These are phyloP conservation scores for Xylaria polymorpha DNA, from an alignment of 2,329 filamentous ascomycete species.

Conservation along the genomic window DNA sequence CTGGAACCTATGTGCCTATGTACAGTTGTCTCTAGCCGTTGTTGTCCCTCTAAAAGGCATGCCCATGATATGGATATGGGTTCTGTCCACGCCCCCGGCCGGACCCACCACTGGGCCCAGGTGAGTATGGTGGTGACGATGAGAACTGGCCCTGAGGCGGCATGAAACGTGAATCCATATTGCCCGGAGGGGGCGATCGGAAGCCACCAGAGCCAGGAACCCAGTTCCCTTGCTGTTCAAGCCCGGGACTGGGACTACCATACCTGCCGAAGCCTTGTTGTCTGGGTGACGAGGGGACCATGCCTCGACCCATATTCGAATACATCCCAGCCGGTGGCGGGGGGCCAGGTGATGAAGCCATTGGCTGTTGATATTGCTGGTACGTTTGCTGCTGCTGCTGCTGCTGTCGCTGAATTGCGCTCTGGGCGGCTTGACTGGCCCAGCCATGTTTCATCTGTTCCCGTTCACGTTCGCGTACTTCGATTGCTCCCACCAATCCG, in stretches of 20 bases:
- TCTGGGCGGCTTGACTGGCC: slow-evolving; percentile 76
- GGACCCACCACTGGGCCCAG: slow-evolving; percentile 26
- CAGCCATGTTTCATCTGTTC: slow-evolving; percentile 75
- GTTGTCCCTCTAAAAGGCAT: slow-evolving; percentile 45
- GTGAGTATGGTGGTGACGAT: slow-evolving; percentile 40
- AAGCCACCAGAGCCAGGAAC: slow-evolving; percentile 43
- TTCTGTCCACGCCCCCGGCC: slow-evolving; percentile 38
- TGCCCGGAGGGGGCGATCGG: slow-evolving; percentile 46
- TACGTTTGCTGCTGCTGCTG: slow-evolving; percentile 63
- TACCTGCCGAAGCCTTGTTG: slow-evolving; percentile 47
- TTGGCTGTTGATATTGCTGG: slow-evolving; percentile 51
- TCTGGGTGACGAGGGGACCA: slow-evolving; percentile 31
- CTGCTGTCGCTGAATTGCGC: slow-evolving; percentile 77
- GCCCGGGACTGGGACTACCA: slow-evolving; percentile 47
- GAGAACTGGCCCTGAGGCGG: slow-evolving; percentile 43
- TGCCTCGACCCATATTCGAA: slow-evolving; percentile 47
- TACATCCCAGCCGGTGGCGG: slow-evolving; percentile 50
- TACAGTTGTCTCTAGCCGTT: slow-evolving; percentile 6
- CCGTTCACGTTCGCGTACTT: slow-evolving; percentile 82
- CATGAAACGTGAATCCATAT: slow-evolving; percentile 46
- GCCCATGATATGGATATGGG: slow-evolving; percentile 47
- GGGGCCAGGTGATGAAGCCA: slow-evolving; percentile 42
- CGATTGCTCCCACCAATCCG: slow-evolving; percentile 82
- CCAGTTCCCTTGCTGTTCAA: slow-evolving; percentile 53
- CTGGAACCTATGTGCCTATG: slow-evolving; percentile 13